Conservation (phyloP, 495 filamentous ascomycete genomes). For the Podospora comata region DNA sequence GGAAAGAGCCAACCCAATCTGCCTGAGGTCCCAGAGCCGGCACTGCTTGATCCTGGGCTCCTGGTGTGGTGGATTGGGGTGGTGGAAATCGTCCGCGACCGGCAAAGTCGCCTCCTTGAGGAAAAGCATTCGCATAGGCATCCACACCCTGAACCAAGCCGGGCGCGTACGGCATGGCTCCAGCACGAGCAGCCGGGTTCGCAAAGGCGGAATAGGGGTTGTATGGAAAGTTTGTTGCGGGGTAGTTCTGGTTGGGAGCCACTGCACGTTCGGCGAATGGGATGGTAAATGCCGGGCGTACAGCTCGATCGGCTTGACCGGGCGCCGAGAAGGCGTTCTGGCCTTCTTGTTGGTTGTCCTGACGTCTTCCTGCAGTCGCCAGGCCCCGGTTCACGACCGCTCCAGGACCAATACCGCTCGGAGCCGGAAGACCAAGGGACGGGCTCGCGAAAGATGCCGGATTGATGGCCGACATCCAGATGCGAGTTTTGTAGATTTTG, state of each 20-base stretch:
- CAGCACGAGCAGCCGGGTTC: slow-evolving; percentile 37
- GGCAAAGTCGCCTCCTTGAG: slow-evolving; percentile 41
- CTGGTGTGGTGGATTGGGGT: slow-evolving; percentile 28
- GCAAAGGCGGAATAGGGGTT: slow-evolving; percentile 38
- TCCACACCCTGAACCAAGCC: slow-evolving; percentile 44
- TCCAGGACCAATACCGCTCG: slow-evolving; percentile 60
- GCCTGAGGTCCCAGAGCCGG: slow-evolving; percentile 35
- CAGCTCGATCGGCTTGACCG: slow-evolving; percentile 37
- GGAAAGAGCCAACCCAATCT: slow-evolving; percentile 50
- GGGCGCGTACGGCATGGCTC: slow-evolving; percentile 32
- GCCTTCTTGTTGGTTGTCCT: slow-evolving; percentile 43
- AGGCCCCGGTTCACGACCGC: slow-evolving; percentile 49
- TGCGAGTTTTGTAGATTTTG: slow-evolving; percentile 97
- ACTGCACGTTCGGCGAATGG: slow-evolving; percentile 40
- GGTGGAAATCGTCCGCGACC: slow-evolving; percentile 45
- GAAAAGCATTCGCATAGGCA: slow-evolving; percentile 41
- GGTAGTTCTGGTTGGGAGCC: slow-evolving; percentile 34
- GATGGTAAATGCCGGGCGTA: slow-evolving; percentile 36
- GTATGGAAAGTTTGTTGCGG: slow-evolving; percentile 37
- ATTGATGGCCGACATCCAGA: slow-evolving; percentile 99
- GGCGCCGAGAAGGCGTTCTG: slow-evolving; percentile 38
- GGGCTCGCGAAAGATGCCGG: slow-evolving; percentile 95
- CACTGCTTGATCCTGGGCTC: slow-evolving; percentile 37
- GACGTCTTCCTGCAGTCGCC: slow-evolving; percentile 45
- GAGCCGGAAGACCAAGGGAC: slow-evolving; percentile 63